phyloP scores from a whole-genome alignment of 2,329 filamentous ascomycete species.

The Zymoseptoria crescenta region DNA sequence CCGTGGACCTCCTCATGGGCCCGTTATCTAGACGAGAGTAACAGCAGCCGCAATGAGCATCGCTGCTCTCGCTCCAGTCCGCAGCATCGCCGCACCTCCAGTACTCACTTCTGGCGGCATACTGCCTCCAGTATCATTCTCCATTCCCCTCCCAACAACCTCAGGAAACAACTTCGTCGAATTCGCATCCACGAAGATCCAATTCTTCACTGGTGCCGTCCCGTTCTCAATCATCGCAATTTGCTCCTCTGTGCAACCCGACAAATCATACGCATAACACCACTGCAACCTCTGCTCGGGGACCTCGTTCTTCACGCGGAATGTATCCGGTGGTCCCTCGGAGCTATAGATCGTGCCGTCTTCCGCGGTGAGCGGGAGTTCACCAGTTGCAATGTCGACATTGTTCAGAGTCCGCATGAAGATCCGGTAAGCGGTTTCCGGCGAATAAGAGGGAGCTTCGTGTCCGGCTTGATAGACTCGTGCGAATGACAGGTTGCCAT shows the following conservation, averaged over 20 bases:
- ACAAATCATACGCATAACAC: conserved; percentile 11
- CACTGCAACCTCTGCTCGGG: conserved; percentile 12
- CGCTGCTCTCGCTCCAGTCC: not conserved
- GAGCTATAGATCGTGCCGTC: conserved; percentile 1
- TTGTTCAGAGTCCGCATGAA: conserved; percentile 42
- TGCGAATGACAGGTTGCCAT: conserved; percentile 25
- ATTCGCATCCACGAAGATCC: conserved; percentile 12
- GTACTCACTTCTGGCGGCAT: not conserved
- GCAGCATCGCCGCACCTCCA: not conserved
- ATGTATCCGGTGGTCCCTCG: conserved; percentile 5
- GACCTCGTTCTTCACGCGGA: conserved; percentile 6
- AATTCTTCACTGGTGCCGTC: conserved; percentile 10
- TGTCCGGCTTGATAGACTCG: conserved; percentile 31
- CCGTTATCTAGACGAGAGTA: not conserved
- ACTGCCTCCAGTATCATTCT: not conserved
- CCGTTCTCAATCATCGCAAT: conserved; percentile 7
- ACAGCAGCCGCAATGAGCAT: not conserved
- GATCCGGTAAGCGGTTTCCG: conserved; percentile 42
- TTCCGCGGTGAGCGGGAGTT: not conserved
- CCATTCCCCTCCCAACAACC: conserved; percentile 4
- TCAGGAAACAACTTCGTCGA: conserved; percentile 11
- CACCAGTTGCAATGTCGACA: conserved; percentile 38
- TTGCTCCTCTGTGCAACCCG: conserved; percentile 12
- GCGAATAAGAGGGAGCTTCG: conserved; percentile 40
- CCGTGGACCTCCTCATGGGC: too few relatives aligned